Base-by-base conservation (phyloP, 163 green algal genomes). In the Coccomyxa subellipsoidea region DNA sequence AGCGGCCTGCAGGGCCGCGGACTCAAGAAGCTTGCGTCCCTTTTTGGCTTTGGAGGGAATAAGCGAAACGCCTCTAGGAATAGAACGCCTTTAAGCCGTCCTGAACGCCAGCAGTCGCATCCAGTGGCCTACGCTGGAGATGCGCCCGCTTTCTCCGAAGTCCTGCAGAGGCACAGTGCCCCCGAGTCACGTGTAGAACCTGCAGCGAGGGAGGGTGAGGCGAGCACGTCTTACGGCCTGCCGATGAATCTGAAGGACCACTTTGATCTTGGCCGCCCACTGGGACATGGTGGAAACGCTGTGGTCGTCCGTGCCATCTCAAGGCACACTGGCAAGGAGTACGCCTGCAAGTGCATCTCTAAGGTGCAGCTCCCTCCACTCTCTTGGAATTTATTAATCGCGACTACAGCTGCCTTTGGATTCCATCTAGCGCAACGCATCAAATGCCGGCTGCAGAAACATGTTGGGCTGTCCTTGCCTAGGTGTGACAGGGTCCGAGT, bases 341-440 rank as follows among this genome's bases (percentile, higher is more conserved):
- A 90, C 73, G 96, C 96, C 15, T 98, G 94, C 90, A 99, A 99
- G 86, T 94, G 80, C 72, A 97, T 99, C 38, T 75, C 77, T 38
- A 99, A 99, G 90, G 80, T 77, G 10, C 47, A 59, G 0, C 47
- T 59, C 15, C 23, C 4, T 59, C 47, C 47, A 12, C 23, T 12
- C 47, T 27, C 47, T 59, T 59, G 1, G 3, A 59, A 23, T 12
- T 18, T 59, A 1, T 18, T 59, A 18, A n/a, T n/a, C n/a, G n/a
- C n/a, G n/a, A n/a, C n/a, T n/a, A n/a, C n/a, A 27, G 47, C 47
- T 59, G 47, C 5, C 4, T 59, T n/a, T n/a, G n/a, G n/a, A n/a
- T n/a, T n/a, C n/a, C n/a, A n/a, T n/a, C n/a, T n/a, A n/a, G n/a
- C n/a, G n/a, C n/a, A n/a, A n/a, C n/a, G n/a, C n/a, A n/a, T n/a